Percentiles rank a stretch among this genome's conserved stretches.
Evolutionary conservation across 2,329 filamentous ascomycete genomes (phyloP).

Genomic region (Podosphaera fusca): DNA sequence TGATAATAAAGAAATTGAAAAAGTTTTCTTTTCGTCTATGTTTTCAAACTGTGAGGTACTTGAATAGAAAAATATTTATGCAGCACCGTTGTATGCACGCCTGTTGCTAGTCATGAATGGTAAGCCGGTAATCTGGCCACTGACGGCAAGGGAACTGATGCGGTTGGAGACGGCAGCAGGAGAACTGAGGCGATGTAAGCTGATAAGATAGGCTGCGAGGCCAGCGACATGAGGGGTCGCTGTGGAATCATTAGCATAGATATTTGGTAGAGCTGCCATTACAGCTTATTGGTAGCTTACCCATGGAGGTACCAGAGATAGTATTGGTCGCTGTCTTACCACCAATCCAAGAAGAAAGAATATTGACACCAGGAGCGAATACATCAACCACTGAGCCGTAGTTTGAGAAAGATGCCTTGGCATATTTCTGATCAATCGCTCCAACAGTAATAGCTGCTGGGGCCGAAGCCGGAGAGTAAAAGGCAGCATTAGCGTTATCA

Average conservation of each 20-base stretch:
- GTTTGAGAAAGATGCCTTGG: constrained; percentile 25
- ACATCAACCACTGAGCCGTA: constrained; percentile 26
- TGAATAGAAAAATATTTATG: neutral
- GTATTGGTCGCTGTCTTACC: constrained; percentile 22
- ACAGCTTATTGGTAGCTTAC: neutral
- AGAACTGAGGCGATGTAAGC: constrained; percentile 19
- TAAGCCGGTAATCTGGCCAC: neutral
- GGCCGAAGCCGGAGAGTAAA: constrained; percentile 25
- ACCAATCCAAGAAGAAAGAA: constrained; percentile 25
- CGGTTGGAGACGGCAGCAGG: neutral
- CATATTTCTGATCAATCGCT: constrained; percentile 21
- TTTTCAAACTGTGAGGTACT: too few relatives aligned
- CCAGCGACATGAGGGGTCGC: constrained; percentile 35
- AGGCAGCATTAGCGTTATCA: constrained; percentile 19
- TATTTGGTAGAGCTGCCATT: neutral
- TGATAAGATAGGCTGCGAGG: constrained; percentile 30
- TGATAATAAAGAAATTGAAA: too few relatives aligned
- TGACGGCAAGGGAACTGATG: neutral
- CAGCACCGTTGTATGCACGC: neutral
- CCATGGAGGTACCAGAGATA: constrained; percentile 38
- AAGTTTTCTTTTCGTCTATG: too few relatives aligned
- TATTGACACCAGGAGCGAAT: constrained; percentile 25
- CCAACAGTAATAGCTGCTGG: constrained; percentile 29
- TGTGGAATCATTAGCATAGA: neutral
- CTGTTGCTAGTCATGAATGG: neutral